These are phyloP conservation scores for Volvox africanus DNA, from an alignment of 139 green algal species.

Conservation along the genomic window DNA sequence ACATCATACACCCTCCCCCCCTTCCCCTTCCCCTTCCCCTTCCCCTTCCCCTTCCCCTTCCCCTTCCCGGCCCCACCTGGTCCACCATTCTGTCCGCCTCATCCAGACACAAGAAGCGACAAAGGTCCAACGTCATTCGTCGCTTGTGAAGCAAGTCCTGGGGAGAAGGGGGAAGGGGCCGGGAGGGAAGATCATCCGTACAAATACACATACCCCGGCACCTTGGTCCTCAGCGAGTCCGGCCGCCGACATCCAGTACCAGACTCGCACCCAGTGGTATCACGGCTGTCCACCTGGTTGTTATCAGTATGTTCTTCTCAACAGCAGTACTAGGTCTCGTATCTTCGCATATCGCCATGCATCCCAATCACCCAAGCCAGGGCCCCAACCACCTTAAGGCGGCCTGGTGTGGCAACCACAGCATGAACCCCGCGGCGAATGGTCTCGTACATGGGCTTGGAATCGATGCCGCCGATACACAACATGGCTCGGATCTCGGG, in stretches of 20 bases:
- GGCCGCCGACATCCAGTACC: no score
- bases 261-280: no score
- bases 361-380: not conserved
- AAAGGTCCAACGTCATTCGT: slow-evolving; percentile 92
- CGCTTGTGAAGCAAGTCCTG: slow-evolving; percentile 92
- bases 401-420: slow-evolving; percentile 92
- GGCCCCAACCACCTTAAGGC: slow-evolving; percentile 81
- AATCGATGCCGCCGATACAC: slow-evolving; percentile 91
- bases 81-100: slow-evolving; percentile 99
- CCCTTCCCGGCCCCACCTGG: slow-evolving; percentile 72
- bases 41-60: slow-evolving; percentile 50
- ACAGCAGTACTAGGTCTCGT: not conserved
- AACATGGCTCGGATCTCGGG: slow-evolving; percentile 90
- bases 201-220: no score
- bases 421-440: slow-evolving; percentile 88
- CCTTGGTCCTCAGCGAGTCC: no score
- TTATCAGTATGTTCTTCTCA: no score
- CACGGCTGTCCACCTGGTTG: no score
- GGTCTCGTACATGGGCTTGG: slow-evolving; percentile 60
- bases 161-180: not conserved
- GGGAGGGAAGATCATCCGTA: no score
- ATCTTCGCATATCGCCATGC: not conserved
- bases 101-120: slow-evolving; percentile 93
- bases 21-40: not conserved
- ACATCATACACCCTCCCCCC: not conserved